These are phyloP conservation scores for Suillus subluteus DNA, from an alignment of 768 basidiomycete genomes.

Conservation along the genomic window DNA sequence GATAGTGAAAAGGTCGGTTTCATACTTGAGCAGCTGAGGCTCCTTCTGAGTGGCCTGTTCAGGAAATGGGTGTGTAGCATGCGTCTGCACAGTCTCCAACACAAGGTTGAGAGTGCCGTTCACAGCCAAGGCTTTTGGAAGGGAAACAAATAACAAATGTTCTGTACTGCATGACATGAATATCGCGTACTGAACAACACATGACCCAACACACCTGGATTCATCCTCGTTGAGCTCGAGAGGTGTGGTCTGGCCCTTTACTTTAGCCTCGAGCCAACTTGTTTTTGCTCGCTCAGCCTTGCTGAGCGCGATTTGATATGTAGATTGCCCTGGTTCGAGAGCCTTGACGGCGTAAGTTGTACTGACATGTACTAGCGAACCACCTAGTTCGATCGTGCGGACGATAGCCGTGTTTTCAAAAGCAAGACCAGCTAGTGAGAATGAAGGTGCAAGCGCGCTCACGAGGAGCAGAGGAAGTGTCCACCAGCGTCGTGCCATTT, in stretches of 20 bases:
- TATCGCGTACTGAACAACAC: conserved; percentile 18
- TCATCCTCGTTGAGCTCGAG: conserved; percentile 55
- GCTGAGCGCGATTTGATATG: conserved; percentile 71
- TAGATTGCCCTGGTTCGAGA: conserved; percentile 57
- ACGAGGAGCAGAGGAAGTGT: conserved; percentile 49
- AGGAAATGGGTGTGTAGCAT: conserved; percentile 79
- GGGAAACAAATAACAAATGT: conserved; percentile 60
- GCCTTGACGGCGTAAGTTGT: conserved; percentile 88
- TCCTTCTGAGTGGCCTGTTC: conserved; percentile 72
- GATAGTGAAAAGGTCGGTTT: conserved; percentile 75
- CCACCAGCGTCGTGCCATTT: conserved; percentile 49
- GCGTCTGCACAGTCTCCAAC: conserved; percentile 77
- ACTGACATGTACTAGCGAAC: conserved; percentile 84
- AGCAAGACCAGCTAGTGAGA: conserved; percentile 47
- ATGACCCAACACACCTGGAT: conserved; percentile 49
- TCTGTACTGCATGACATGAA: conserved; percentile 41
- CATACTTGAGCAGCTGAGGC: conserved; percentile 79
- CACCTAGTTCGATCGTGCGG: conserved; percentile 87
- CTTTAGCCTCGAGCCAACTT: conserved; percentile 77
- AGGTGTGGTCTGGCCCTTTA: conserved; percentile 70
- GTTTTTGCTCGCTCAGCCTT: conserved; percentile 65
- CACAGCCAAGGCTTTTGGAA: conserved; percentile 61
- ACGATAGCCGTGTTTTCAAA: conserved; percentile 92
- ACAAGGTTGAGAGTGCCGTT: conserved; percentile 76
- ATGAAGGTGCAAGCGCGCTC: conserved; percentile 42